Evolutionary conservation across 2,329 filamentous ascomycete genomes (phyloP), one percentile per base, ranked within the genome.

Genomic region (Canariomyces notabilis): DNA sequence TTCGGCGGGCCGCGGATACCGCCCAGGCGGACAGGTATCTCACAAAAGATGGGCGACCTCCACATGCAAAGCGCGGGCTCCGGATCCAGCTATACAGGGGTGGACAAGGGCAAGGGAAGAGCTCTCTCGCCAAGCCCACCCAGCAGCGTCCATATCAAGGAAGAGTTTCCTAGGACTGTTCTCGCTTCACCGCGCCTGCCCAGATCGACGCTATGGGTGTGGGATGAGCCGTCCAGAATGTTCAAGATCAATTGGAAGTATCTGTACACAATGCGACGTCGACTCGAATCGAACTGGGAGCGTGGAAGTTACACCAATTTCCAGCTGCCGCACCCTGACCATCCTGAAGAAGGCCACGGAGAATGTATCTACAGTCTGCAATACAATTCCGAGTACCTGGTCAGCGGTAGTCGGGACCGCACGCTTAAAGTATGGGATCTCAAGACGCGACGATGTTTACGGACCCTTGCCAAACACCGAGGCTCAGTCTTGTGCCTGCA

Each of bases 341-440:
- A 89, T 58, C 81, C 82, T 1, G 76, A 87, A 23, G 91, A 97
- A 63, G 88, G 87, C 1, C 93, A 98, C 62, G 77, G 75, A 16
- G 91, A 97, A 61, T 97, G 90, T 64, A 89, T 98, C 11, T 98
- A 98, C 66, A 91, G 88, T 2, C 82, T 98, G 43, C 91, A 98
- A 64, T 95, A 91, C 60, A 85, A 85, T 44, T 77, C 84, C 1
- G 83, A 89, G 53, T 93, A 85, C 64, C 76, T 98, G 8, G 91
- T 97, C 40, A 97, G 90, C 61, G 93, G 93, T 14, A 97, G 91
- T 60, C 79, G 93, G 43, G 93, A 98, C 61, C 83, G 80, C 55
- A 88, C 87, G 0, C 79, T 98, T 54, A 82, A 91, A 33, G 83
- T 96, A 40, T 98, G 93, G 93, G 82, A 95, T 63, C 71, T 97